Base-by-base conservation (phyloP, 78 protist species). In the Monosiga brevicollis region DNA sequence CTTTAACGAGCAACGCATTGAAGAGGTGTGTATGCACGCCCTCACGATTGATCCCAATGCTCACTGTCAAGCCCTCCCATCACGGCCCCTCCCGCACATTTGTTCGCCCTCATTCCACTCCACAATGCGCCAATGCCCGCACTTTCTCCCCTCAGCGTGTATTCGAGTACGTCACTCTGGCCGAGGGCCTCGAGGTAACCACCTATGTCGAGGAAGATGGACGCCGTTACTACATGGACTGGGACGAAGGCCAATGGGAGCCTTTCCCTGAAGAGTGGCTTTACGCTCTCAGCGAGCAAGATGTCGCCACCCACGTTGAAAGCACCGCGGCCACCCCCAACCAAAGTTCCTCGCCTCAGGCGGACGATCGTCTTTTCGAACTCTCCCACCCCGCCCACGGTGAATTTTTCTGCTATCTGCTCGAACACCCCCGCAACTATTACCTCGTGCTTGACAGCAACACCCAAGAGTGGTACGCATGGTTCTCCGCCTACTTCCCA, bases 181-280 rank as follows among this genome's bases (percentile, higher is more conserved):
- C 37, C 40, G 79, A 76, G 11, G 79, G 79, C 42, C 2, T 1
- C 49, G 34, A 10, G 42, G 11, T 40, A 1, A 76, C 79, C 39
- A 40, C 54, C 25, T 76, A 76, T 40, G 62, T 37, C 32, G 79
- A 37, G 6, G 79, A 20, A 2, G 6, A 20, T 6, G 79, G 79
- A 11, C 62, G 25, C 55, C 54, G 54, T 25, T 39, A 25, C 2
- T 76, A 76, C 54, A 36, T 76, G 39, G 79, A 76, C 79, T 76
- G 77, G 77, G 77, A 73, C 29, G 22, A 25, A 6, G 55, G 40
- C 41, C 10, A 11, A 40, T 73, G 77, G 77, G 39, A 35, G 36
- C 77, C 77, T 24, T 73, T 73, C 38, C 77, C 77, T 0, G 32
- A 73, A 24, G 77, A 73, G 42, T 76, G 79, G 79, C n/a, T n/a